A percentile compares a stretch with the other conserved stretches of the same genome.
These are phyloP conservation scores for Diddensiella caesifluorescens DNA, from an alignment of 805 yeast species.

Conservation along the genomic window DNA sequence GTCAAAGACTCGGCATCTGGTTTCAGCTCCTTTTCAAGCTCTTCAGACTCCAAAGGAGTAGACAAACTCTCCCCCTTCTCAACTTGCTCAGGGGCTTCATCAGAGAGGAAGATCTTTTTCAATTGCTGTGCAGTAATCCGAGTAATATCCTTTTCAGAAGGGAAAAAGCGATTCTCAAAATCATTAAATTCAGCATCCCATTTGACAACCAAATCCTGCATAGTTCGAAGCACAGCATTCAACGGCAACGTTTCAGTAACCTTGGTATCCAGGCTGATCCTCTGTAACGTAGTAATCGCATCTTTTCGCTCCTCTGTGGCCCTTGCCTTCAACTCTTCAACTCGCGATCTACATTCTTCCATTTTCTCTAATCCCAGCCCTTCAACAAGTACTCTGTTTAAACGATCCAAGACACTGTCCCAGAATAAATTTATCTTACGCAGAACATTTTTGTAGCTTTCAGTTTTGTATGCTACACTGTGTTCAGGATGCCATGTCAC, in stretches of 20 bases:
- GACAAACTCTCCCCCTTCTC: slow-evolving; percentile 7
- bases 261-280: slow-evolving; percentile 48
- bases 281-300: slow-evolving; percentile 43
- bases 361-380: slow-evolving; percentile 65
- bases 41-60: slow-evolving; percentile 12
- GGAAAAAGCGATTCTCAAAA: slow-evolving; percentile 73
- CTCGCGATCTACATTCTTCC: slow-evolving; percentile 57
- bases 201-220: slow-evolving; percentile 75
- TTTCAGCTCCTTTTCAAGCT: no score
- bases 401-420: slow-evolving; percentile 61
- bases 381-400: slow-evolving; percentile 74
- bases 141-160: slow-evolving; percentile 89
- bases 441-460: slow-evolving; percentile 49
- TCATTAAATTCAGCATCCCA: slow-evolving; percentile 84
- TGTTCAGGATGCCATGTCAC: slow-evolving; percentile 67
- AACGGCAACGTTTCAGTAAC: slow-evolving; percentile 65
- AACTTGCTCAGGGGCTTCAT: slow-evolving; percentile 33
- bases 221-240: slow-evolving; percentile 60
- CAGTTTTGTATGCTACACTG: slow-evolving; percentile 63
- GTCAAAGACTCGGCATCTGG: no score
- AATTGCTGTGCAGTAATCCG: slow-evolving; percentile 85
- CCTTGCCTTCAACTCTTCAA: slow-evolving; percentile 52
- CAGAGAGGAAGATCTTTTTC: slow-evolving; percentile 59
- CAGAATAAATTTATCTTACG: slow-evolving; percentile 58
- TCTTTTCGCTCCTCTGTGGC: slow-evolving; percentile 47